Conservation (phyloP, 179 eudicot genomes). For the Monotropa hypopitys region DNA sequence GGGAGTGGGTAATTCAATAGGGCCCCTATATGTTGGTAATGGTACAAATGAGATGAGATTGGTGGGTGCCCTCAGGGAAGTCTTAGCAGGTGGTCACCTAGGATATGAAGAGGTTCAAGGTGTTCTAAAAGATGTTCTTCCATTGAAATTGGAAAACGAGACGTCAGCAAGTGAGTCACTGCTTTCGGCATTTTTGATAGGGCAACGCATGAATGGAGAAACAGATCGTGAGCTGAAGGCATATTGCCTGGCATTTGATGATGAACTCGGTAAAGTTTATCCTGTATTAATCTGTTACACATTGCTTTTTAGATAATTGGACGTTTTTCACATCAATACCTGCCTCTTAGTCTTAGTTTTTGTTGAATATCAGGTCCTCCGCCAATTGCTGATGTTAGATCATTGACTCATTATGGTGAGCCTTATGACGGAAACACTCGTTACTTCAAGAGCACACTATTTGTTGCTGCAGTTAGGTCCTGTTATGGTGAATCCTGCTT, state of each 20-base stretch:
- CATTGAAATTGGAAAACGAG: conserved; percentile 28
- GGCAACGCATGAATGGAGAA: conserved; percentile 96
- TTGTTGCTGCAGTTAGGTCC: conserved; percentile 95
- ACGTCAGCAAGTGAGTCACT: conserved; percentile 68
- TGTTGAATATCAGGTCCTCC: conserved; percentile 42
- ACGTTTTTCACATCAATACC: background rate
- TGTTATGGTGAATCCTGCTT: conserved; percentile 89
- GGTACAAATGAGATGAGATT: conserved; percentile 77
- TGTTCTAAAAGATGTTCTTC: conserved; percentile 76
- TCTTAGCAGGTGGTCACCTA: conserved; percentile 95
- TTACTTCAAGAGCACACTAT: conserved; percentile 85
- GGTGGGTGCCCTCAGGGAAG: conserved; percentile 89
- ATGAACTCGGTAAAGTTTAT: conserved; percentile 61
- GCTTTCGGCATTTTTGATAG: conserved; percentile 88
- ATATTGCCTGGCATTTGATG: conserved; percentile 93
- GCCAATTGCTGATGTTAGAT: conserved; percentile 79
- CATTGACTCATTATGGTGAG: conserved; percentile 94
- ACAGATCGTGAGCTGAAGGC: conserved; percentile 94
- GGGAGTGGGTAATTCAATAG: conserved; percentile 64
- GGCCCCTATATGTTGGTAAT: conserved; percentile 73
- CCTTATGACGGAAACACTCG: conserved; percentile 99
- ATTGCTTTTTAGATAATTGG: background rate
- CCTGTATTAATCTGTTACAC: background rate
- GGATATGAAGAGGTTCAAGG: conserved; percentile 98
- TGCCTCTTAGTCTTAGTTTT: background rate